Percentiles rank a stretch among this genome's conserved stretches.
Evolutionary conservation across 2,329 filamentous ascomycete species (phyloP).

Genomic region (Ophiocordyceps camponoti-rufipedis): DNA sequence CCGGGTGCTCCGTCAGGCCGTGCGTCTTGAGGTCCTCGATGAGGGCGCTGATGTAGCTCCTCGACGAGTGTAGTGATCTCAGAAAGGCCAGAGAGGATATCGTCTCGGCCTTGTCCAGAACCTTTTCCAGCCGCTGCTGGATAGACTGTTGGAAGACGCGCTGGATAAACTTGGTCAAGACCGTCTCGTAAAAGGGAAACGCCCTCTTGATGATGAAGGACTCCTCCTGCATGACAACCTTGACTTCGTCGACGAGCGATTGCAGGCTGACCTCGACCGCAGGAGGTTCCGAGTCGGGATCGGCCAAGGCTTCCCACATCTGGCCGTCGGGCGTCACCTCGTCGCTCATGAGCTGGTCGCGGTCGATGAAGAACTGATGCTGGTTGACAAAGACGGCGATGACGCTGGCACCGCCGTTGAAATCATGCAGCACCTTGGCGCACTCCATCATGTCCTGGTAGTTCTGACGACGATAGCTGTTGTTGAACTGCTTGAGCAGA

Average conservation of each 20-base stretch:
- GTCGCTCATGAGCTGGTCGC: constrained; percentile 78
- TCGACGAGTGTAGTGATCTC: constrained; percentile 74
- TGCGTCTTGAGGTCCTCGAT: constrained; percentile 90
- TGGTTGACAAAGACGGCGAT: constrained; percentile 96
- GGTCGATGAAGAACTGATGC: constrained; percentile 97
- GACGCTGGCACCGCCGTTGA: constrained; percentile 88
- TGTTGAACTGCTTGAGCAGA: constrained; percentile 87
- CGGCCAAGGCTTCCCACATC: constrained; percentile 80
- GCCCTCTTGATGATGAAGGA: constrained; percentile 92
- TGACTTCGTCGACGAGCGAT: constrained; percentile 83
- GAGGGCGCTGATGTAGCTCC: constrained; percentile 70
- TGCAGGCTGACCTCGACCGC: constrained; percentile 85
- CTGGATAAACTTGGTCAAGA: constrained; percentile 83
- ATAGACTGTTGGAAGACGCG: constrained; percentile 96
- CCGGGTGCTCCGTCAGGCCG: constrained; percentile 86
- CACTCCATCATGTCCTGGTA: constrained; percentile 98
- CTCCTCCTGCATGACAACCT: constrained; percentile 90
- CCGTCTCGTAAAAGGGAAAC: constrained; percentile 91
- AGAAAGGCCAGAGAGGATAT: constrained; percentile 87
- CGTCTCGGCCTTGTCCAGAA: constrained; percentile 82
- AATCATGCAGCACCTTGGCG: constrained; percentile 81
- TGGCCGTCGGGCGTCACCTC: constrained; percentile 60
- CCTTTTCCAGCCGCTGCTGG: constrained; percentile 87
- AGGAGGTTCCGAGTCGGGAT: constrained; percentile 82
- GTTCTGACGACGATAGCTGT: constrained; percentile 86